Evolutionary conservation across 371 early-diverging fungal genomes (phyloP), one percentile per base, ranked within the genome.

Genomic region (Coemansia sp.): DNA sequence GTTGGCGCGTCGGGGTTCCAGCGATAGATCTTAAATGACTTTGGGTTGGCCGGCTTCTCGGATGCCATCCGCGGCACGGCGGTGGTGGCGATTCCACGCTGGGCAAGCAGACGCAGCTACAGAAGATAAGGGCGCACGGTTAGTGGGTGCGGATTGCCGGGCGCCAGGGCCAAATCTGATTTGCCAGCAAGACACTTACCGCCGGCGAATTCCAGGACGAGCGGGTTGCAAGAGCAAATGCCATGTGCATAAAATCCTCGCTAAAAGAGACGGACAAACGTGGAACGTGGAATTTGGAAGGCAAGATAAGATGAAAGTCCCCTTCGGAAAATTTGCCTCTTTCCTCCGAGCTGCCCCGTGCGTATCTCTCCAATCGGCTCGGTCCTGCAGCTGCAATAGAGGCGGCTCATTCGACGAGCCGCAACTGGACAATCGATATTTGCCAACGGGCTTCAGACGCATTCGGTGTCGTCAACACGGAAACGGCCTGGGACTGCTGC

Each of bases 1-100:
- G 87, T 82, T 4, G 98, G 97, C 39, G 72, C 79, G 66, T 95
- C 95, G 52, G 98, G 98, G 83, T 92, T 88, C 90, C 90, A 90
- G 65, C 90, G 84, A 83, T 90, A 90, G 68, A 90, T 87, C 59
- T 84, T 65, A 70, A 90, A 86, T 40, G 83, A 77, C 82, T 89
- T 90, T 51, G 76, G 48, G 60, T 83, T 75, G 45, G 82, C 77
- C n/a, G 76, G 62, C 65, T 68, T 66, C 34, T 59, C 69, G 11
- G 66, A 31, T 5, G 69, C 69, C 61, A 60, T 55, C 39, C 43
- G 62, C 52, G 55, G 36, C 39, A 52, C 59, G 6, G 65, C 57
- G 4, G 66, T 51, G 4, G 64, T 56, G 51, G 65, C 55, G 26
- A 76, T 55, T 7, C 66, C 63, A 16, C 64, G 66, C 61, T 55